phyloP scores from a whole-genome alignment of 1,284 basidiomycete species.

The Earliella scabrosa region DNA sequence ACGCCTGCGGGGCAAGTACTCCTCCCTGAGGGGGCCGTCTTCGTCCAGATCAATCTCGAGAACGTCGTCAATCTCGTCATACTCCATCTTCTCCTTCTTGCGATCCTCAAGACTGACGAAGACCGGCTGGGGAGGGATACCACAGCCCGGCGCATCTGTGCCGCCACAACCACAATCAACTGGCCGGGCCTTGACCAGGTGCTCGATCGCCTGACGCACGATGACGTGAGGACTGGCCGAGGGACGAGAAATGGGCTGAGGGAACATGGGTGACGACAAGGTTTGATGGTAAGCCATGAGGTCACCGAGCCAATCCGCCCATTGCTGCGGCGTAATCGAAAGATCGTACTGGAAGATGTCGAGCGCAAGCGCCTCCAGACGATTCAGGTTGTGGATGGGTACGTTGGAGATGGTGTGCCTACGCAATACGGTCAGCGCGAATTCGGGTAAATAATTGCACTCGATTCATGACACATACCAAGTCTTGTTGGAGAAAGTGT shows the following conservation, averaged over 20 bases:
- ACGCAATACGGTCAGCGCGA: conserved; percentile 6
- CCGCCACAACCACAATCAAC: conserved; percentile 21
- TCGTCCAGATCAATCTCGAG: conserved; percentile 79
- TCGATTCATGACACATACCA: conserved; percentile 59
- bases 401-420: conserved; percentile 83
- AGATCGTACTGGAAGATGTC: conserved; percentile 73
- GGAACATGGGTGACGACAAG: conserved; percentile 57
- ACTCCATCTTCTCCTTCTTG: conserved; percentile 52
- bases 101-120: conserved; percentile 73
- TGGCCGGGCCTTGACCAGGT: conserved; percentile 56
- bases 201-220: conserved; percentile 70
- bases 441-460: neutral
- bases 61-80: conserved; percentile 49
- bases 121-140: conserved; percentile 55
- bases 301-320: conserved; percentile 72
- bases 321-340: conserved; percentile 62
- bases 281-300: conserved; percentile 66
- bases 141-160: conserved; percentile 18
- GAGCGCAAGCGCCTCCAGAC: conserved; percentile 68
- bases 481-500: conserved; percentile 92
- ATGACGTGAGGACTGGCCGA: conserved; percentile 69
- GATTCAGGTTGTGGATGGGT: conserved; percentile 69
- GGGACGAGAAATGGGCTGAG: conserved; percentile 80
- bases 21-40: conserved; percentile 78
- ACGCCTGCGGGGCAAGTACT: conserved; percentile 76